A percentile compares a stretch with the other conserved stretches of the same genome.
Conservation (phyloP, 179 eudicot genomes). For the Nepenthes alata region DNA sequence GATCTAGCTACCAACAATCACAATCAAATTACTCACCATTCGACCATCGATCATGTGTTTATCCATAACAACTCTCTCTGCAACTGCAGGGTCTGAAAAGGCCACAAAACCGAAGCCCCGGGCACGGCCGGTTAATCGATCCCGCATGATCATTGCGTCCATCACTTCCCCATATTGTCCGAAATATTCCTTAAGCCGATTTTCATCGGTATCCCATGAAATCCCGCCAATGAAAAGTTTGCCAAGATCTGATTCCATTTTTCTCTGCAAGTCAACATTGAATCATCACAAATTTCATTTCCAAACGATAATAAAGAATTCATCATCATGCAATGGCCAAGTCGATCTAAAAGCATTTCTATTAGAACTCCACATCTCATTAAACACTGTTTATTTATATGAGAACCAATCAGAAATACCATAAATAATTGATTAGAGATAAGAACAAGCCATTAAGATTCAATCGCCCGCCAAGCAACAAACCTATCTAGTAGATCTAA, state of each 20-base stretch:
- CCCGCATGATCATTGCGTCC: slow-evolving; percentile 69
- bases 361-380: slow-evolving; percentile 2
- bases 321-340: background rate
- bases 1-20: slow-evolving; percentile 11
- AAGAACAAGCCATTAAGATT: slow-evolving; percentile 8
- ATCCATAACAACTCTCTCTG: slow-evolving; percentile 55
- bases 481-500: slow-evolving; percentile 17
- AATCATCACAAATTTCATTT: slow-evolving; percentile 5
- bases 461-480: background rate
- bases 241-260: slow-evolving; percentile 62
- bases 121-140: slow-evolving; percentile 59
- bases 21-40: slow-evolving; percentile 37
- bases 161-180: slow-evolving; percentile 51
- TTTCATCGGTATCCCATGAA: slow-evolving; percentile 72
- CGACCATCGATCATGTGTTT: slow-evolving; percentile 72
- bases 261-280: slow-evolving; percentile 11
- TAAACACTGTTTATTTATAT: background rate
- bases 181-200: slow-evolving; percentile 55
- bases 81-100: slow-evolving; percentile 48
- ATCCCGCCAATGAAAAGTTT: slow-evolving; percentile 77
- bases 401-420: slow-evolving; percentile 7
- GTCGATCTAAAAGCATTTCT: background rate
- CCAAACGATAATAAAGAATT: background rate
- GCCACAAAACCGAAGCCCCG: slow-evolving; percentile 74
- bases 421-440: background rate